These are phyloP conservation scores for Huntiella omanensis DNA, from an alignment of 2,329 filamentous ascomycete genomes.

Conservation along the genomic window DNA sequence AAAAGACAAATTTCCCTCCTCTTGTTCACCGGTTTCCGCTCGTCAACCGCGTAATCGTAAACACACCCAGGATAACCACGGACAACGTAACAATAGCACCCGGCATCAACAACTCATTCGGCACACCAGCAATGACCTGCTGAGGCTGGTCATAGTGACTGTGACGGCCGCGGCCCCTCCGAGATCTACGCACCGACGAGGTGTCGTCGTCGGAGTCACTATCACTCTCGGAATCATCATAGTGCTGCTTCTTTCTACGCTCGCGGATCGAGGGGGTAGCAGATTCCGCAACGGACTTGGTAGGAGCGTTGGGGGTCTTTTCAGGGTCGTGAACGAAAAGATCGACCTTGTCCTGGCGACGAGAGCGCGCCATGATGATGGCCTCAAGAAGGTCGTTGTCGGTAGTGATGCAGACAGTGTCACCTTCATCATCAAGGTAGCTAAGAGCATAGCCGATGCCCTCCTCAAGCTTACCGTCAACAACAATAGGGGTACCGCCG, in stretches of 20 bases:
- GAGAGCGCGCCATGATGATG: conserved; percentile 61
- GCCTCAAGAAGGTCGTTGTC: conserved; percentile 86
- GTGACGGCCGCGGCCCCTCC: conserved; percentile 19
- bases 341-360: conserved; percentile 79
- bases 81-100: conserved; percentile 91
- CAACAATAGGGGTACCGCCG: conserved; percentile 59
- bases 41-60: conserved; percentile 58
- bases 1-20: conserved; percentile 1
- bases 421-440: conserved; percentile 92
- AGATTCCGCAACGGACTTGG: conserved; percentile 24
- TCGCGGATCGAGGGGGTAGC: conserved; percentile 27
- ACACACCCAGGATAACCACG: conserved; percentile 83
- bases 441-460: conserved; percentile 74
- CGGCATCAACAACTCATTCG: conserved; percentile 82
- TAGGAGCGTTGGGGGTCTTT: conserved; percentile 52
- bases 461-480: conserved; percentile 54
- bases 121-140: conserved; percentile 75
- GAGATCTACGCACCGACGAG: conserved; percentile 27
- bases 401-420: conserved; percentile 90
- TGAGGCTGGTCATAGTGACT: conserved; percentile 21
- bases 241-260: conserved; percentile 23
- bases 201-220: conserved; percentile 35
- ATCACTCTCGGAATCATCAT: conserved; percentile 38
- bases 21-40: conserved; percentile 24
- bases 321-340: conserved; percentile 90